These are phyloP conservation scores for Coleophoma eucalyptorum DNA, from an alignment of 2,329 filamentous ascomycete genomes.

Conservation along the genomic window DNA sequence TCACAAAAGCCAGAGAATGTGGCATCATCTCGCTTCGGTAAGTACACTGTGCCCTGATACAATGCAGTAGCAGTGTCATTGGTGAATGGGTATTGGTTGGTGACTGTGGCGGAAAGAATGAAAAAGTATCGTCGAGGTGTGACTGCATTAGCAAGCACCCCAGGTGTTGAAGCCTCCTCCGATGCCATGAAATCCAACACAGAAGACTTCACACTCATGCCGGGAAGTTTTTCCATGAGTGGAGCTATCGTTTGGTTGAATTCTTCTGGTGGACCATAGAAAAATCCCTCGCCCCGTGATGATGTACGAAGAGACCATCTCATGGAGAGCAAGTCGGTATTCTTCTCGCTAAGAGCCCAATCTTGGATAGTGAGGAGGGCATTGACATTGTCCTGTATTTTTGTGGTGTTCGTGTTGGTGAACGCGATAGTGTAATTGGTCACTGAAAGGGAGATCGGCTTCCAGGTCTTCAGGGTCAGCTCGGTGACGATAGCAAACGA, in stretches of 20 bases:
- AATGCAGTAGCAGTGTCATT: background rate
- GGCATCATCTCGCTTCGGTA: background rate
- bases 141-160: background rate
- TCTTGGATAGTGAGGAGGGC: background rate
- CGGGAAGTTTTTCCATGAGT: background rate
- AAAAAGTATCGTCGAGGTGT: background rate
- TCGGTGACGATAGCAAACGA: slow-evolving; percentile 1
- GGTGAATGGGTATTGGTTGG: background rate
- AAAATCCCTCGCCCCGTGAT: background rate
- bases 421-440: background rate
- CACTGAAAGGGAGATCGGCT: background rate
- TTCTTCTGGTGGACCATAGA: background rate
- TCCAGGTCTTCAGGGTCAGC: background rate
- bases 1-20: background rate
- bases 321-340: background rate
- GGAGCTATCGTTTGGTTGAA: background rate
- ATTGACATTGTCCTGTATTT: background rate
- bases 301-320: background rate
- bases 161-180: background rate
- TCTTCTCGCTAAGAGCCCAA: background rate
- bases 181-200: background rate
- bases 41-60: background rate
- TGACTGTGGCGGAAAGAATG: background rate
- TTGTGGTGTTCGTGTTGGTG: background rate
- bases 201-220: background rate